Evolutionary conservation across 2,329 filamentous ascomycete species (phyloP).

Genomic region (Ophiostoma novo-ulmi): DNA sequence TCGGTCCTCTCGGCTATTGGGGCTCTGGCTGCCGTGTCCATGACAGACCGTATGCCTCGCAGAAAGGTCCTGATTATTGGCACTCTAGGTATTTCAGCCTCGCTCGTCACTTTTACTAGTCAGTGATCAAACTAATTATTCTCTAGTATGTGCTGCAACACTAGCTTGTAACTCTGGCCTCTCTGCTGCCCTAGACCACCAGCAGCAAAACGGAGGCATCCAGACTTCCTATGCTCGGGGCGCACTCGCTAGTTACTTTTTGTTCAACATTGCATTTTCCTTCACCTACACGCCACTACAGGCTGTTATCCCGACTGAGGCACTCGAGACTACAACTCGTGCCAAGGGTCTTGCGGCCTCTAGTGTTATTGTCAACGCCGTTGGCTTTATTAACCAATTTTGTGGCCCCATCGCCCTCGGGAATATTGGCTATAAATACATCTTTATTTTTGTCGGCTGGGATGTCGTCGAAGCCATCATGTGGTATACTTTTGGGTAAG

Average conservation of each 20-base stretch:
- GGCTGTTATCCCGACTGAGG: constrained; percentile 44
- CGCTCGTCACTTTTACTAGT: background rate
- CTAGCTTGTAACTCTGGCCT: background rate
- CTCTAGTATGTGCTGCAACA: background rate
- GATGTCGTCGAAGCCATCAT: background rate
- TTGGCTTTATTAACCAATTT: constrained; percentile 48
- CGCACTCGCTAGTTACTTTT: constrained; percentile 45
- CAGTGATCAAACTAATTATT: background rate
- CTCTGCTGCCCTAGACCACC: background rate
- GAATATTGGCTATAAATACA: constrained; percentile 42
- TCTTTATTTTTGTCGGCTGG: constrained; percentile 35
- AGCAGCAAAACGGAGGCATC: constrained; percentile 33
- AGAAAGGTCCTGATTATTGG: background rate
- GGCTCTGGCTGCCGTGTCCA: background rate
- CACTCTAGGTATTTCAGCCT: background rate
- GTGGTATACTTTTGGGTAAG: background rate
- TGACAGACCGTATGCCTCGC: background rate
- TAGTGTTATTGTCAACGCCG: constrained; percentile 42
- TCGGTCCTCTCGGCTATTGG: background rate
- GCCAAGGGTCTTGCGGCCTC: constrained; percentile 47
- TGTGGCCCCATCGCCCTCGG: constrained; percentile 43
- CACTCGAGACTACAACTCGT: constrained; percentile 46
- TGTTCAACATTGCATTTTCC: constrained; percentile 47
- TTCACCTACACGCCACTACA: constrained; percentile 49
- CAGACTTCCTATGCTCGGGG: constrained; percentile 39